phyloP scores from a whole-genome alignment of 768 basidiomycete species.

The Mycena epipterygia region DNA sequence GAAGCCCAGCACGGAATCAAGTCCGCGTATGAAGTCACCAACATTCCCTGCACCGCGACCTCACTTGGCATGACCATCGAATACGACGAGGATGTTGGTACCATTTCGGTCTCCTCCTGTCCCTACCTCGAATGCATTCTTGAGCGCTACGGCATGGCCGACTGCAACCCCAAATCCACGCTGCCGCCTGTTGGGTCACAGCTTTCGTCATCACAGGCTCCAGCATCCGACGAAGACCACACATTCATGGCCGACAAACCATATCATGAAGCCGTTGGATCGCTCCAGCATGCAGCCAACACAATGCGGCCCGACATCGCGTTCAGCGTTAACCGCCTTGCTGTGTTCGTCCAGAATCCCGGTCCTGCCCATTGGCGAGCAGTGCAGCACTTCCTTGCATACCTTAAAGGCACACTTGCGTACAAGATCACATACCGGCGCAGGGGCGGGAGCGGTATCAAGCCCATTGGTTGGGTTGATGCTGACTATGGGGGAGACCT shows the following conservation, averaged over 20 bases:
- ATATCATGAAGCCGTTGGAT: neutral
- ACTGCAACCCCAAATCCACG: neutral
- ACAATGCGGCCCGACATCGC: neutral
- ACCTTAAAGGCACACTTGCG: constrained; percentile 1
- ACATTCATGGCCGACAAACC: neutral
- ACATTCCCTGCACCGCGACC: constrained; percentile 1
- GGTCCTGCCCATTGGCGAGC: neutral
- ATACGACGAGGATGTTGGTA: constrained; percentile 40
- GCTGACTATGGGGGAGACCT: neutral
- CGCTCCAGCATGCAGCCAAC: neutral
- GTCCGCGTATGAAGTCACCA: constrained; percentile 8
- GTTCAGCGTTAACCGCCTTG: neutral
- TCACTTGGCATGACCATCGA: constrained; percentile 31
- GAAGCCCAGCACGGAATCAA: too few species aligned
- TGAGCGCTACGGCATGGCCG: constrained; percentile 32
- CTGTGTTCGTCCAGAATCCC: neutral
- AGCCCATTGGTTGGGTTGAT: constrained; percentile 33
- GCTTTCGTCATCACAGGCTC: neutral
- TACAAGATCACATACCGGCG: neutral
- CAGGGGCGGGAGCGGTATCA: too few species aligned
- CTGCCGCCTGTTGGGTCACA: neutral
- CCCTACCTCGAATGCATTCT: constrained; percentile 46
- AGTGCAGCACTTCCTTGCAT: neutral
- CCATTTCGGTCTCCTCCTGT: constrained; percentile 31
- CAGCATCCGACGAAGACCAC: neutral